Evolutionary conservation across 2,329 filamentous ascomycete species (phyloP).

Genomic region (Colletotrichum theobromicola): DNA sequence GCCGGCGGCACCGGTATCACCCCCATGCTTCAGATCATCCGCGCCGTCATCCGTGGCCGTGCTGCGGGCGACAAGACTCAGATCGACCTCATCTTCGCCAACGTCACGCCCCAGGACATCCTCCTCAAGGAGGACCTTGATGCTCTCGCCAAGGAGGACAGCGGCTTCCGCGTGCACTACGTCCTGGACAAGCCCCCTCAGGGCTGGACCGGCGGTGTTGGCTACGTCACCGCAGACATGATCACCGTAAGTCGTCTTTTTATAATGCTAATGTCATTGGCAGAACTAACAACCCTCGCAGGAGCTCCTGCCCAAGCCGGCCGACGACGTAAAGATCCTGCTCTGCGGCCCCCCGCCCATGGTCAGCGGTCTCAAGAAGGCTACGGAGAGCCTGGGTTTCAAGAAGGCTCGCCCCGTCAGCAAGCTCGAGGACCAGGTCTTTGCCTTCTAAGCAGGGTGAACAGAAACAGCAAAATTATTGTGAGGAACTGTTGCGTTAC

Average conservation of each 20-base stretch:
- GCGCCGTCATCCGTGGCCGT: constrained; percentile 85
- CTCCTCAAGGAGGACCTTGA: constrained; percentile 93
- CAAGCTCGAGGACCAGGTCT: constrained; percentile 98
- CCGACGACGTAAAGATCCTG: constrained; percentile 88
- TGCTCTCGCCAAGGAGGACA: constrained; percentile 75
- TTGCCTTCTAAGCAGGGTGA: constrained; percentile 70
- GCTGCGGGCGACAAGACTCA: constrained; percentile 82
- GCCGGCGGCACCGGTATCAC: constrained; percentile 97
- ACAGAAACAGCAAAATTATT: not conserved
- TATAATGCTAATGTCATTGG: constrained; percentile 23
- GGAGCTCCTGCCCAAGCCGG: constrained; percentile 83
- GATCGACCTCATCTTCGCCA: constrained; percentile 95
- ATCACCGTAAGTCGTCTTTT: constrained; percentile 69
- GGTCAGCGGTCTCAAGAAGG: constrained; percentile 97
- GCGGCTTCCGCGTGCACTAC: constrained; percentile 87
- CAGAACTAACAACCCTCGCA: constrained; percentile 40
- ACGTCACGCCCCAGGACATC: constrained; percentile 92
- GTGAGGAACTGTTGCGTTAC: not conserved
- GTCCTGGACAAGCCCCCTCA: constrained; percentile 95
- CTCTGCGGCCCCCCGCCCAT: constrained; percentile 96
- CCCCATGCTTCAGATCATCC: constrained; percentile 95
- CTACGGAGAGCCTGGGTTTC: constrained; percentile 86
- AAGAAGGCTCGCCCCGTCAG: constrained; percentile 92
- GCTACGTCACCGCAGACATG: constrained; percentile 95
- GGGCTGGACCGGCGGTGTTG: constrained; percentile 89